phyloP scores from a whole-genome alignment of 768 basidiomycete species.

The Mycena pura region DNA sequence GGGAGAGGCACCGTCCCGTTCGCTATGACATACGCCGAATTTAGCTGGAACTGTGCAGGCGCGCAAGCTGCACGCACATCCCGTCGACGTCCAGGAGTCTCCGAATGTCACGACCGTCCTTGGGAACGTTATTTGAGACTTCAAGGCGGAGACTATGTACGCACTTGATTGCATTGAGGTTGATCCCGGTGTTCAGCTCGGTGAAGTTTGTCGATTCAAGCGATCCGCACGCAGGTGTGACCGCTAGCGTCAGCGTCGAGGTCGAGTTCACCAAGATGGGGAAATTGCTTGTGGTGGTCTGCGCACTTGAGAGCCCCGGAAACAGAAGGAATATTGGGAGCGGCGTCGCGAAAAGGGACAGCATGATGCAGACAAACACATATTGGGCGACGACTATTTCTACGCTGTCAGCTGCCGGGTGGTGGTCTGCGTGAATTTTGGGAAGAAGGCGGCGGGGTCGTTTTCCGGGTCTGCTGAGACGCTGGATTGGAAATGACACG shows the following conservation, averaged over 20 bases:
- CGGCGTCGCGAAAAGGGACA: too few relatives aligned
- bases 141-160: too few relatives aligned
- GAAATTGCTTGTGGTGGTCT: slow-evolving; percentile 17
- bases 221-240: slow-evolving; percentile 34
- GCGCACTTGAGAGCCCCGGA: neutral
- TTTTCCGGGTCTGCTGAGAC: too few relatives aligned
- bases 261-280: slow-evolving; percentile 36
- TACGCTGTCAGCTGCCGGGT: too few relatives aligned
- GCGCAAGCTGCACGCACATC: slow-evolving; percentile 19
- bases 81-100: slow-evolving; percentile 41
- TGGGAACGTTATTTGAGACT: neutral
- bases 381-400: too few relatives aligned
- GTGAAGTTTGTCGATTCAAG: slow-evolving; percentile 32
- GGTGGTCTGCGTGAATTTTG: too few relatives aligned
- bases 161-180: slow-evolving; percentile 30
- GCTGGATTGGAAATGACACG: too few relatives aligned
- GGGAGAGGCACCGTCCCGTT: slow-evolving; percentile 41
- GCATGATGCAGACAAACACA: too few relatives aligned
- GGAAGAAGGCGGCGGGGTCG: too few relatives aligned
- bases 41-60: neutral
- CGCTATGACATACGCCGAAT: slow-evolving; percentile 20
- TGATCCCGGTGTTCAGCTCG: slow-evolving; percentile 38
- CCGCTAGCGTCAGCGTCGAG: slow-evolving; percentile 33
- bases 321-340: neutral
- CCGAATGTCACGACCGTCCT: slow-evolving; percentile 40